Base-by-base conservation (phyloP, 2,329 filamentous ascomycete species). In the Trichoderma aggressivum region DNA sequence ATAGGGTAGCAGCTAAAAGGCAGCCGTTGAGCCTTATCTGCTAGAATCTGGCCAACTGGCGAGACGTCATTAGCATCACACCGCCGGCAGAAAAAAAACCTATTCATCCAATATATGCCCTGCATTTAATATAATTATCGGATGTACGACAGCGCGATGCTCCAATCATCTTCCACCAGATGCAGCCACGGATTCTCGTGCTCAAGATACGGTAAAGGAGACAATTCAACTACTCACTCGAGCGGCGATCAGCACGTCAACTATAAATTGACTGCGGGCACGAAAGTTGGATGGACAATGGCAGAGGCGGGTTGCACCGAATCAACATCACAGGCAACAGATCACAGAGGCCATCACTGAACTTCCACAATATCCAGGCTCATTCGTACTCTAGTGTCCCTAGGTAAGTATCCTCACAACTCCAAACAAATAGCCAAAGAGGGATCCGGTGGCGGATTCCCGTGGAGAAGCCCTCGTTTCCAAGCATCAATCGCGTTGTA, bases 301-400 rank as follows among this genome's bases (percentile, higher is more conserved):
- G 21, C 10, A 53, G 21, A 53, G 10, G 11, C 47, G 11, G 5
- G n/a, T 53, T 7, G 1, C 3, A 36, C 8, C 7, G 47, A 30
- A 24, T 14, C 10, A 16, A 47, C 39, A 36, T 69, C 66, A 69
- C 66, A 16, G n/a, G 39, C 5, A 21, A 53, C 34, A 11, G 2
- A 43, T 43, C 39, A 43, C 39, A 43, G 16, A 14, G 14, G 16
- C 30, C 28, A 12, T n/a, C 28, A 28, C 11, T n/a, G 10, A 2
- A n/a, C 26, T 61, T 18, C 66, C 59, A 50, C 43, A 53, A 50
- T 34, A 60, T 61, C 39, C 56, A 60, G 28, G 36, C 71, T 73
- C 69, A 74, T 74, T 75, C 64, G 74, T 73, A 75, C 73, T 74
- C 66, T 72, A 72, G 72, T 60, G 63, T 65, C 71, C 66, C 72